A percentile compares a stretch with the other conserved stretches of the same genome.
phyloP scores from a whole-genome alignment of 1,139 yeast species.

The Groenewaldozyma auringiensis region DNA sequence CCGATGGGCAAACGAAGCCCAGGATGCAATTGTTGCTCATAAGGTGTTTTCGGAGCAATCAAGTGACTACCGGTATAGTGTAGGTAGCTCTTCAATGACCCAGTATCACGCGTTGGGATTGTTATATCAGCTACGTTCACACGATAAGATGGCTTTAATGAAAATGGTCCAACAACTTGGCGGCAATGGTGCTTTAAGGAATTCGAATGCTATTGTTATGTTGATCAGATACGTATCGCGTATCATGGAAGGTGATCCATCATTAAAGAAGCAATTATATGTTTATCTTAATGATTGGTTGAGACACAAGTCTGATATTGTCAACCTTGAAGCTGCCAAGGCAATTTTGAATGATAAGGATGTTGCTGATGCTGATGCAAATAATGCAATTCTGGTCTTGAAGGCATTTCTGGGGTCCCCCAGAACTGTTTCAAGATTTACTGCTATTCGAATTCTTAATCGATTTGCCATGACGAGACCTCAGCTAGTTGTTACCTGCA shows the following conservation, averaged over 20 bases:
- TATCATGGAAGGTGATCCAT: conserved; percentile 54
- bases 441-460: conserved; percentile 86
- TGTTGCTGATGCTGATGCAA: conserved; percentile 55
- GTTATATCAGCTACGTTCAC: conserved; percentile 78
- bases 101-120: conserved; percentile 96
- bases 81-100: conserved; percentile 58
- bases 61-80: conserved; percentile 31
- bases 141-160: conserved; percentile 89
- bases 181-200: conserved; percentile 39
- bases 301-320: conserved; percentile 80
- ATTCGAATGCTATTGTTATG: conserved; percentile 66
- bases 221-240: conserved; percentile 75
- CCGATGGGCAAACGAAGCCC: conserved; percentile 89
- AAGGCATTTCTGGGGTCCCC: conserved; percentile 81
- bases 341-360: conserved; percentile 58
- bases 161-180: conserved; percentile 79
- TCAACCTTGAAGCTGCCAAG: conserved; percentile 90
- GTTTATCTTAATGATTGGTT: conserved; percentile 65
- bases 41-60: conserved; percentile 50
- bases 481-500: conserved; percentile 65
- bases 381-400: conserved; percentile 59
- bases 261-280: conserved; percentile 40
- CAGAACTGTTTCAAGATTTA: conserved; percentile 81
- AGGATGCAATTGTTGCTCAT: conserved; percentile 70
- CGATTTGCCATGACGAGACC: conserved; percentile 78